A percentile compares a stretch with the other conserved stretches of the same genome.
phyloP scores from a whole-genome alignment of 176 grass and related monocot species.

The Aegilops bicornis region DNA sequence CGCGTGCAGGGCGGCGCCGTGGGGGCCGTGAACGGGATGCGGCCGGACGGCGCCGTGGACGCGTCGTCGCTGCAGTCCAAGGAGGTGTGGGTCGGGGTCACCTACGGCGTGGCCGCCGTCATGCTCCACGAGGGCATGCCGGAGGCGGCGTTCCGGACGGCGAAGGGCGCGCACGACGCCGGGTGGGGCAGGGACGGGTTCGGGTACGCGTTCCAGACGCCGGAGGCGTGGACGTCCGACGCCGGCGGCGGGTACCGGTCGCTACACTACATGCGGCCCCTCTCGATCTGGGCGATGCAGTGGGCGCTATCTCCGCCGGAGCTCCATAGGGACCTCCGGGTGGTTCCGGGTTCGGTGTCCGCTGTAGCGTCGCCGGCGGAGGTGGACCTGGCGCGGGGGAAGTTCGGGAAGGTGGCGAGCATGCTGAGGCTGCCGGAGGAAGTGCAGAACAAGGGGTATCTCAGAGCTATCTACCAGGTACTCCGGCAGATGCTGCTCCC shows the following conservation, averaged over 20 bases:
- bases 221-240: slow-evolving; percentile 56
- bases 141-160: slow-evolving; percentile 53
- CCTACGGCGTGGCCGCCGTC: slow-evolving; percentile 49
- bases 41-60: slow-evolving; percentile 49
- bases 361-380: not conserved
- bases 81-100: slow-evolving; percentile 71
- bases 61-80: slow-evolving; percentile 51
- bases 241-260: slow-evolving; percentile 48
- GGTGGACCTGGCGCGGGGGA: slow-evolving; percentile 19
- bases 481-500: slow-evolving; percentile 26
- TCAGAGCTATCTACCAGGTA: slow-evolving; percentile 53
- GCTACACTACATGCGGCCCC: slow-evolving; percentile 62
- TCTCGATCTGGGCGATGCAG: slow-evolving; percentile 74
- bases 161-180: slow-evolving; percentile 52
- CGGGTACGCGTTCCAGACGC: slow-evolving; percentile 68
- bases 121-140: slow-evolving; percentile 78
- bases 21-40: slow-evolving; percentile 67
- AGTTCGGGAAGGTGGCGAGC: slow-evolving; percentile 49
- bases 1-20: slow-evolving; percentile 51
- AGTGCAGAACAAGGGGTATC: slow-evolving; percentile 33
- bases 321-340: slow-evolving; percentile 28
- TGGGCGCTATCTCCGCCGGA: slow-evolving; percentile 55
- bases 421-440: slow-evolving; percentile 63
- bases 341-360: not conserved
- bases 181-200: slow-evolving; percentile 63